A percentile compares a stretch with the other conserved stretches of the same genome.
phyloP scores from a whole-genome alignment of 768 basidiomycete genomes.

The Multifurca ochricompacta region DNA sequence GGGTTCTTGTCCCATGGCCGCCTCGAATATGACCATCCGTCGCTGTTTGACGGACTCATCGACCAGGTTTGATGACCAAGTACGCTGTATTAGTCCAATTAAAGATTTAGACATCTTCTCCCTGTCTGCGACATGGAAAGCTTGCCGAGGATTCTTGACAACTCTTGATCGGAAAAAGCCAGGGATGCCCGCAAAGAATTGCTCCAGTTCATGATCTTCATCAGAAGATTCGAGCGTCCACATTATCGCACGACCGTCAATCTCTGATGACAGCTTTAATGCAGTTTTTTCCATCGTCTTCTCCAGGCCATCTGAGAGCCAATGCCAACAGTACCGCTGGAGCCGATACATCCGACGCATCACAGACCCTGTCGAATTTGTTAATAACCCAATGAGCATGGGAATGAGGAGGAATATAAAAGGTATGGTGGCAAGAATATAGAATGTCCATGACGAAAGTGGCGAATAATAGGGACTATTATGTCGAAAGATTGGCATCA shows the following conservation, averaged over 20 bases:
- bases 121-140: too few relatives aligned
- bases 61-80: neutral
- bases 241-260: neutral
- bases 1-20: too few relatives aligned
- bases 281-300: neutral
- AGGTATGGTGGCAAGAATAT: neutral
- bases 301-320: neutral
- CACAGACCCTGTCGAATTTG: too few relatives aligned
- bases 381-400: too few relatives aligned
- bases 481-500: neutral
- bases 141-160: too few relatives aligned
- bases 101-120: neutral
- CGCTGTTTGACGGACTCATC: neutral
- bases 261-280: neutral
- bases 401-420: neutral
- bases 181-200: neutral
- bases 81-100: neutral
- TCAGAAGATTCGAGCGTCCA: neutral
- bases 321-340: neutral
- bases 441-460: neutral
- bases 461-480: conserved; percentile 1
- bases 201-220: neutral
- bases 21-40: neutral
- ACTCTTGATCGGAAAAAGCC: neutral
- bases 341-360: neutral